Evolutionary conservation across 768 basidiomycete genomes (phyloP).

Genomic region (Panaeolus papilionaceus): DNA sequence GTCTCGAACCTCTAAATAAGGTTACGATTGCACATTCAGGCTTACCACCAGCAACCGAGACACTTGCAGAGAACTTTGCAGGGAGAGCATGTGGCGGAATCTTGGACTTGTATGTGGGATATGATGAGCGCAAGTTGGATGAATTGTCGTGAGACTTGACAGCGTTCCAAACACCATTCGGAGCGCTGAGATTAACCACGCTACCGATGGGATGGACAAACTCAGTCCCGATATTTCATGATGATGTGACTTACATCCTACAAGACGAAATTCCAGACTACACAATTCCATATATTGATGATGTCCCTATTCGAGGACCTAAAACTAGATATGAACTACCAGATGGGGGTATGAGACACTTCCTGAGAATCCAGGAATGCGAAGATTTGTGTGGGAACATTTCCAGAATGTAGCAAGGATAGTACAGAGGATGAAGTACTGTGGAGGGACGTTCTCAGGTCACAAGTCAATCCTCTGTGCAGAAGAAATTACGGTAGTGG

Average conservation of each 20-base stretch:
- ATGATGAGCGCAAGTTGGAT: constrained; percentile 38
- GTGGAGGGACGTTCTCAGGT: too few species aligned
- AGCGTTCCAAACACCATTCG: constrained; percentile 45
- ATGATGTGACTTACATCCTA: constrained; percentile 37
- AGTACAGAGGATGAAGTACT: too few species aligned
- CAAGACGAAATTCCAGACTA: constrained; percentile 33
- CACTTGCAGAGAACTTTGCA: constrained; percentile 39
- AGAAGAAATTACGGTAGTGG: constrained; percentile 16
- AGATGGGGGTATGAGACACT: constrained; percentile 14
- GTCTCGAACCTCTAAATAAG: constrained; percentile 43
- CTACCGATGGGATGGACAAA: constrained; percentile 42
- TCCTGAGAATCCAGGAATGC: too few species aligned
- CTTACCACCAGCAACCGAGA: constrained; percentile 36
- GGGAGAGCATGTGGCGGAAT: constrained; percentile 36
- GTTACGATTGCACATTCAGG: constrained; percentile 42
- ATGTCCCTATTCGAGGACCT: constrained; percentile 35
- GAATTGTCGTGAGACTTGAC: constrained; percentile 42
- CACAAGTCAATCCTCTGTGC: too few species aligned
- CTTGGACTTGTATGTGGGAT: constrained; percentile 43
- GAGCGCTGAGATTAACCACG: constrained; percentile 32
- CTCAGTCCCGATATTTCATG: constrained; percentile 36
- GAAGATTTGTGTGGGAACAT: too few species aligned
- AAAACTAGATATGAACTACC: constrained; percentile 32
- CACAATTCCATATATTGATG: constrained; percentile 42
- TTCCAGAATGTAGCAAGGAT: too few species aligned